Conservation (phyloP, 768 basidiomycete genomes). For the Antrodiella citrinella region DNA sequence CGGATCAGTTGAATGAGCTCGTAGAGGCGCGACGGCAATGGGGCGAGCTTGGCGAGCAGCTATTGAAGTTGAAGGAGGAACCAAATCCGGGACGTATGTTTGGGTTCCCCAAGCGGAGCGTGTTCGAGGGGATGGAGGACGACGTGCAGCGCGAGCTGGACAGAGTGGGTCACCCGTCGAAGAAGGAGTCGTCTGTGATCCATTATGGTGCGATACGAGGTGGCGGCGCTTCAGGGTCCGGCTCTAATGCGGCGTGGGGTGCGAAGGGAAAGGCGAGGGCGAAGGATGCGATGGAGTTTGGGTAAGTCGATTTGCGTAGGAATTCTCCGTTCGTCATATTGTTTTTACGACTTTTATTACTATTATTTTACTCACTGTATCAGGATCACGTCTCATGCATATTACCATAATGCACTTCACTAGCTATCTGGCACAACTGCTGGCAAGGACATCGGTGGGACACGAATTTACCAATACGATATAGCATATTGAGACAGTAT, state of each 20-base stretch:
- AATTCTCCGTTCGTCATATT: background rate
- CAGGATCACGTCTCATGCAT: background rate
- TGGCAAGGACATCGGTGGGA: no score
- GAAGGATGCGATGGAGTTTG: background rate
- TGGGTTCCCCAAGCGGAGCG: slow-evolving; percentile 68
- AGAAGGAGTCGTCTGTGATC: background rate
- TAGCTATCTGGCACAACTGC: background rate
- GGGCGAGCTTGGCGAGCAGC: slow-evolving; percentile 65
- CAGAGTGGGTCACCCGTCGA: slow-evolving; percentile 10
- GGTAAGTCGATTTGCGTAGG: background rate
- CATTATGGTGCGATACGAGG: background rate
- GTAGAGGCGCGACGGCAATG: slow-evolving; percentile 73
- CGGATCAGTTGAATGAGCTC: slow-evolving; percentile 61
- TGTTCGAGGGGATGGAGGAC: slow-evolving; percentile 71
- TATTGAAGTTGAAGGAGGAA: slow-evolving; percentile 70
- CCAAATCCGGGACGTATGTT: slow-evolving; percentile 59
- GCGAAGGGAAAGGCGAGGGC: background rate
- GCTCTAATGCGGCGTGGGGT: background rate
- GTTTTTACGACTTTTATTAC: background rate
- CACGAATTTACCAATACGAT: no score
- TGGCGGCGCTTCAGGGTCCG: no score
- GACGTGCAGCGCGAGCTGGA: slow-evolving; percentile 38
- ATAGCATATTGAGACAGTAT: no score
- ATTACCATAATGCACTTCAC: background rate
- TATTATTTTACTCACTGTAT: slow-evolving; percentile 1